Evolutionary conservation across 2,329 filamentous ascomycete species (phyloP), one percentile per base, ranked within the genome.

Genomic region (Trichoderma breve): DNA sequence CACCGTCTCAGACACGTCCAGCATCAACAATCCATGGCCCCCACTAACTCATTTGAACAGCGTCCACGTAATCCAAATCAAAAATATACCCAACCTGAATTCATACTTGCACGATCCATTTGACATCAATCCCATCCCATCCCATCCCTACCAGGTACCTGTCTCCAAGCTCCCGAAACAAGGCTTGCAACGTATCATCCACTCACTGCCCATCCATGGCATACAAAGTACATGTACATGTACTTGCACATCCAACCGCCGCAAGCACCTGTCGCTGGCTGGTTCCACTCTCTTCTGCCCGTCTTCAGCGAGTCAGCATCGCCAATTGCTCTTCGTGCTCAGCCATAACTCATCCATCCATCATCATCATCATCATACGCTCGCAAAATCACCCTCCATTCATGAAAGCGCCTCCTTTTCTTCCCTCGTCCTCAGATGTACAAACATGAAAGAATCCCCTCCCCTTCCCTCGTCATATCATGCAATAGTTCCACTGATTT

Each of bases 281-380:
- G 39, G 30, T 47, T 55, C 34, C 28, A 60, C 24, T 24, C 9
- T 1, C 3, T 66, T 24, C 66, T 43, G 18, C 28, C 28, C 18
- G 24, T 58, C 39, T 21, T 51, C 36, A 61, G 30, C 58, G 43
- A 70, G 68, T 64, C 68, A 70, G 47, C 57, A 55, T 55, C 43
- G 68, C 60, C 68, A 70, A 43, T 57, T 63, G 58, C 58, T n/a
- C 43, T 43, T 58, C 47, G 32, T 39, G 64, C 51, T 5, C 63
- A 11, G 18, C 9, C 43, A 47, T 47, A 9, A 21, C 24, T 24
- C 24, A 24, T 24, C 24, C 24, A 24, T 24, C 24, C 24, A 47
- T 43, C 61, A 51, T 26, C 43, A 4, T 26, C 15, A 30, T 18
- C 21, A 30, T 58, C 15, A 24, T 4, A 43, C 3, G 7, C 43